These are phyloP conservation scores for Hygrophorus pudorinus DNA, from an alignment of 768 basidiomycete genomes.

Conservation along the genomic window DNA sequence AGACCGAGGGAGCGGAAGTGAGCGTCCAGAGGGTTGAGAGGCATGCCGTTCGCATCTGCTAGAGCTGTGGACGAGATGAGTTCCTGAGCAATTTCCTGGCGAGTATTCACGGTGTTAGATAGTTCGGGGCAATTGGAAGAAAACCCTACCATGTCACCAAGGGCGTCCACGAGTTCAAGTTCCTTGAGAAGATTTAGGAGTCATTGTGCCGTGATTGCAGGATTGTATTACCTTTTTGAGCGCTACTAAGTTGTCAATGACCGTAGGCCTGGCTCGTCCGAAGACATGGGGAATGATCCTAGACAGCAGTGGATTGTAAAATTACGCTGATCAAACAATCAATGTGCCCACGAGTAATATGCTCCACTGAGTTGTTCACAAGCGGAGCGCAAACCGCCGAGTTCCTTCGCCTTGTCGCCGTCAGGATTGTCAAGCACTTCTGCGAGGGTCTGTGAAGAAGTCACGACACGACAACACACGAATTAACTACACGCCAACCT, in stretches of 20 bases:
- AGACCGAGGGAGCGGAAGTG: slow-evolving; percentile 45
- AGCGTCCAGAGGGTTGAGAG: slow-evolving; percentile 46
- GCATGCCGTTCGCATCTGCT: slow-evolving; percentile 33
- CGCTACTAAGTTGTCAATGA: slow-evolving; percentile 26
- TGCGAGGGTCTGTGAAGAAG: slow-evolving; percentile 27
- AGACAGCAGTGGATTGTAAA: background rate
- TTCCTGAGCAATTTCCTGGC: slow-evolving; percentile 47
- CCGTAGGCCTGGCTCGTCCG: slow-evolving; percentile 35
- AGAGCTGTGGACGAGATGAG: slow-evolving; percentile 32
- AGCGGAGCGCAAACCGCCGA: slow-evolving; percentile 28
- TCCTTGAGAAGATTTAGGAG: slow-evolving; percentile 23
- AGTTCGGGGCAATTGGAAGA: background rate
- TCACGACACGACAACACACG: slow-evolving; percentile 1
- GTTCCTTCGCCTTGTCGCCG: slow-evolving; percentile 25
- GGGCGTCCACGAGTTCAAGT: slow-evolving; percentile 53
- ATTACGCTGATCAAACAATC: background rate
- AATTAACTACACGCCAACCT: slow-evolving; percentile 22
- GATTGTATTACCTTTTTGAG: slow-evolving; percentile 31
- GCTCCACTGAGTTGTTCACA: slow-evolving; percentile 36
- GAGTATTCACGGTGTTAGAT: background rate
- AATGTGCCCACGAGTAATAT: slow-evolving; percentile 42
- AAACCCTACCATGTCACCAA: slow-evolving; percentile 48
- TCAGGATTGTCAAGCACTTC: slow-evolving; percentile 42
- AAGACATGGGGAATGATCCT: slow-evolving; percentile 59
- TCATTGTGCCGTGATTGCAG: background rate